Evolutionary conservation across 441 rosid species (phyloP).

Genomic region (Omphalea diandra): DNA sequence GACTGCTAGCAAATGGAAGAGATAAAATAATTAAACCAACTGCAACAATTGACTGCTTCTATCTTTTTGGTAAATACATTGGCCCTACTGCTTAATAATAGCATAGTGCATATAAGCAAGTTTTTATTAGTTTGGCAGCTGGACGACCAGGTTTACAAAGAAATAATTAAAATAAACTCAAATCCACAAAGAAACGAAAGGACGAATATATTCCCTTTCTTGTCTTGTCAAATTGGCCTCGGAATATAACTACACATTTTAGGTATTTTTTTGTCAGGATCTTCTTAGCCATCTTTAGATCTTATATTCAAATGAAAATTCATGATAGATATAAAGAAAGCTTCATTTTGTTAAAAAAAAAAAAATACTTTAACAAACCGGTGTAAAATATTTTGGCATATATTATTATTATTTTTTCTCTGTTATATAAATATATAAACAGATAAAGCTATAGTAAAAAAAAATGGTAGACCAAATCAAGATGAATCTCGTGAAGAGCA

Average conservation of each 20-base stretch:
- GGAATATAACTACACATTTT: not conserved
- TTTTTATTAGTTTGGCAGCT: not conserved
- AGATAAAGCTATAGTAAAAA: not conserved
- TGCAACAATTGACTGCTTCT: conserved; percentile 25
- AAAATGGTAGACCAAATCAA: not conserved
- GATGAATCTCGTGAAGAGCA: not conserved
- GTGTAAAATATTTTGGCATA: not conserved
- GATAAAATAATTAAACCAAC: conserved; percentile 14
- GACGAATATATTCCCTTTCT: not conserved
- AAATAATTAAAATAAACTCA: not conserved
- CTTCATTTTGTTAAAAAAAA: not conserved
- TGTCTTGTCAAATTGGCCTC: not conserved
- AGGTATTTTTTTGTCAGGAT: not conserved
- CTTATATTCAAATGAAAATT: not conserved
- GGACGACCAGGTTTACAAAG: not conserved
- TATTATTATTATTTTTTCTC: not conserved
- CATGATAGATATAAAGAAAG: not conserved
- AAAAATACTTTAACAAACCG: not conserved
- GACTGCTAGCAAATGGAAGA: not conserved
- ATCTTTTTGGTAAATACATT: not conserved
- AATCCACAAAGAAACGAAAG: not conserved
- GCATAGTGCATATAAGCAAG: not conserved
- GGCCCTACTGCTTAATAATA: not conserved
- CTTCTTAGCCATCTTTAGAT: not conserved
- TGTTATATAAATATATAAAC: not conserved